A percentile compares a stretch with the other conserved stretches of the same genome.
Conservation (phyloP, 208 protist species). For the Crithidia mellificae region DNA sequence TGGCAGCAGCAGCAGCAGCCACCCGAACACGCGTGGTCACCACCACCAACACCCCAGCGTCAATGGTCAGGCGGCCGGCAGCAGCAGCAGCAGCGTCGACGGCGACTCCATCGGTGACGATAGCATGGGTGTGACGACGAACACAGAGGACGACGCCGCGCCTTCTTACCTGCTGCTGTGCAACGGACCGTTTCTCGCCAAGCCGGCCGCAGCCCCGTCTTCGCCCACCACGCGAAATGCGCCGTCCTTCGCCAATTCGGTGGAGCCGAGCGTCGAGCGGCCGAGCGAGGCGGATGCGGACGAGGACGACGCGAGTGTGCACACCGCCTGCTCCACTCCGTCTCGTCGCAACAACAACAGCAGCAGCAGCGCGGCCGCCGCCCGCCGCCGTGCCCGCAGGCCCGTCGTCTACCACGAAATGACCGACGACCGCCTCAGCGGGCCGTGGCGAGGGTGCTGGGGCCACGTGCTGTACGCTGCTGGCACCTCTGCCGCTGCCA, state of each 20-base stretch:
- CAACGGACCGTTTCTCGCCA: conserved; percentile 35
- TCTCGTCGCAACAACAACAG: not conserved
- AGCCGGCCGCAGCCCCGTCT: not conserved
- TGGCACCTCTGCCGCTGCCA: not conserved
- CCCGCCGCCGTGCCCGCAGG: conserved; percentile 15
- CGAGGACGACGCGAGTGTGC: conserved; percentile 10
- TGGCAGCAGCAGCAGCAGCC: conserved; percentile 11
- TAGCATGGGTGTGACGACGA: conserved; percentile 21
- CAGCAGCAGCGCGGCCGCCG: not conserved
- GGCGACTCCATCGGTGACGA: conserved; percentile 22
- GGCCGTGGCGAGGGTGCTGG: conserved; percentile 39
- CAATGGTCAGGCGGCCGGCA: too few relatives aligned
- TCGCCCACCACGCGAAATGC: not conserved
- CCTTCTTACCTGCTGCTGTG: conserved; percentile 59
- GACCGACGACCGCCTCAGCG: conserved; percentile 17
- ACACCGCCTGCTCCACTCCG: conserved; percentile 2
- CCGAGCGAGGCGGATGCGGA: not conserved
- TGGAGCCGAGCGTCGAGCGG: conserved; percentile 3
- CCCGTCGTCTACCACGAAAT: conserved; percentile 7
- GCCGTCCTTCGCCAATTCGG: not conserved
- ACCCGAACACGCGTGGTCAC: too few relatives aligned
- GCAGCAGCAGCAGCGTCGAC: conserved; percentile 14
- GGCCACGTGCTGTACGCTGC: conserved; percentile 32
- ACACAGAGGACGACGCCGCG: conserved; percentile 9
- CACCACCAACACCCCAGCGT: too few relatives aligned